These are phyloP conservation scores for Ulota crispa DNA, from an alignment of 225 moss, liverwort and hornwort species.

Conservation along the genomic window DNA sequence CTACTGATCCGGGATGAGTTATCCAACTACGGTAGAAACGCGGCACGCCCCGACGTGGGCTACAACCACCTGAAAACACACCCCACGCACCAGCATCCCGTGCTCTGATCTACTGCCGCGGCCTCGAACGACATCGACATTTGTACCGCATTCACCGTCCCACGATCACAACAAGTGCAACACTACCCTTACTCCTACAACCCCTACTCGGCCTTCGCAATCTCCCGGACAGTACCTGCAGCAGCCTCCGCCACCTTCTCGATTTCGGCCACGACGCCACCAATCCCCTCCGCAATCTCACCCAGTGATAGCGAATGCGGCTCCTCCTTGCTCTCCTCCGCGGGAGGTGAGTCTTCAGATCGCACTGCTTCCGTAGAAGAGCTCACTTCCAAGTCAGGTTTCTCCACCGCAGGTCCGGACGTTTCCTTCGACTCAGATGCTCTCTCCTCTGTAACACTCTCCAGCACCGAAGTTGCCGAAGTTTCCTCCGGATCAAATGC, in stretches of 20 bases:
- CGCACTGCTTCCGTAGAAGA: not conserved
- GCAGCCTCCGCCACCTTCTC: constrained; percentile 36
- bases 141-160: not conserved
- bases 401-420: not conserved
- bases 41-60: not conserved
- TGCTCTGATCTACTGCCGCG: not conserved
- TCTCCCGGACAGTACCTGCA: constrained; percentile 30
- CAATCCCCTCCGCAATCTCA: constrained; percentile 31
- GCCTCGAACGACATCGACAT: not conserved
- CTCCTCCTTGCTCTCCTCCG: no score
- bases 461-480: not conserved
- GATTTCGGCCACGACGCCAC: constrained; percentile 7
- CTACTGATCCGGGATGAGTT: not conserved
- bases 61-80: not conserved
- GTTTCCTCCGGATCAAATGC: not conserved
- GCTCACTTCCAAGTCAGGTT: not conserved
- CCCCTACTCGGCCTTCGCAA: not conserved
- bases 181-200: not conserved
- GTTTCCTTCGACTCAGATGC: not conserved
- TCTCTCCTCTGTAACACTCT: not conserved
- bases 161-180: not conserved
- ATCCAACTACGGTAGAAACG: not conserved
- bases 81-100: not conserved
- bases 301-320: constrained; percentile 26
- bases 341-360: no score